Base-by-base conservation (phyloP, 1,284 basidiomycete species). In the Austroboletus novae-zelandiae region DNA sequence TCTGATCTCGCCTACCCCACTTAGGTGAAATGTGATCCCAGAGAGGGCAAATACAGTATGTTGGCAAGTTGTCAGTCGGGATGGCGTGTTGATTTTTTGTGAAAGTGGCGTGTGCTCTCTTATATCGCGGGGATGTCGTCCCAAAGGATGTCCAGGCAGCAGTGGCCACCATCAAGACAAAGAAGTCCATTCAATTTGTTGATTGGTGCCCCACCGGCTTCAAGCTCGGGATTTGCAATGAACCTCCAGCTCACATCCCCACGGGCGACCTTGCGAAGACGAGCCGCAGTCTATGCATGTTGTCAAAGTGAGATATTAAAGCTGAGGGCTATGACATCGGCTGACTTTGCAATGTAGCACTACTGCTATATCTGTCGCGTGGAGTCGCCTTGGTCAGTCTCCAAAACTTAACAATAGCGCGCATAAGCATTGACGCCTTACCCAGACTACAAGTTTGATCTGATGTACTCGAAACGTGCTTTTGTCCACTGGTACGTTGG, bases 401-500 rank as follows among this genome's bases (percentile, higher is more conserved):
- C 46, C 17, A 9, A 13, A 32, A 25, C 30, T 23, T 30, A 31
- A 9, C 2, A 15, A 9, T 40, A 14, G 18, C 15, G 39, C 51
- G 42, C 9, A 15, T 37, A 35, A 20, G 43, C 35, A 40, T 25
- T 67, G 23, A 71, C 35, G 32, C 31, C 42, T 4, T 32, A 31
- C 48, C 52, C 25, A 79, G 95, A 99, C 78, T 90, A 97, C 83
- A 99, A 99, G 77, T 99, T 99, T 71, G 96, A 99, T 72, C 82
- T 99, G 61, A 85, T 99, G 67, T 95, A 94, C 78, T 94, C 93
- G 50, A 96, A 96, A 77, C 91, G 94, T 71, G 93, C 93, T 45
- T 97, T 97, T 65, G 94, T 96, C 25, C 93, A 97, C 75, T 97
- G 93, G 92, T 98, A 98, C 68, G 94, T 97, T 59, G 95, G 95